Evolutionary conservation across 2,329 filamentous ascomycete species (phyloP).

Genomic region (Elsinoe ampelina): DNA sequence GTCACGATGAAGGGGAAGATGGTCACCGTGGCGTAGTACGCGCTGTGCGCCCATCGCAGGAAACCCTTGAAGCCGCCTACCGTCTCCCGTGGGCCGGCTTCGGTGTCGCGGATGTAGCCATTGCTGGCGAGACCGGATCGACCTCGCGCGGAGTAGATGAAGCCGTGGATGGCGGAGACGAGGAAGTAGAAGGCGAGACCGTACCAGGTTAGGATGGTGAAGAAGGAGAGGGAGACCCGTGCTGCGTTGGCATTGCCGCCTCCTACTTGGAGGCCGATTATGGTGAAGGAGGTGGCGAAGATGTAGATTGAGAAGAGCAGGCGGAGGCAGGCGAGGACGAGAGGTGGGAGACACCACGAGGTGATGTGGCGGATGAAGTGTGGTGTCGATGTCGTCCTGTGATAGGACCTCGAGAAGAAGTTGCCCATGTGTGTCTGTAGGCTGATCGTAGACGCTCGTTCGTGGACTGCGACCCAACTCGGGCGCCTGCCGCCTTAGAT

Average conservation of each 20-base stretch:
- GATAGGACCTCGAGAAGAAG: slow-evolving; percentile 15
- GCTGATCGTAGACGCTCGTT: background rate
- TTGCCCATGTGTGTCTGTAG: background rate
- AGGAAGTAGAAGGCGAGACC: slow-evolving; percentile 71
- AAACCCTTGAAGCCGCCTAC: slow-evolving; percentile 15
- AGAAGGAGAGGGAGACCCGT: slow-evolving; percentile 62
- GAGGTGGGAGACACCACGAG: slow-evolving; percentile 68
- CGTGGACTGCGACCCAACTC: background rate
- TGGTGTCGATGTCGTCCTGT: slow-evolving; percentile 13
- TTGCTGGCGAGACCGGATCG: slow-evolving; percentile 30
- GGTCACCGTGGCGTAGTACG: slow-evolving; percentile 35
- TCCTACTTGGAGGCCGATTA: slow-evolving; percentile 56
- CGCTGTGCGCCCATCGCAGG: slow-evolving; percentile 31
- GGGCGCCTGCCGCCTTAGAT: too few relatives aligned
- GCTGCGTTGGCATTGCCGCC: slow-evolving; percentile 41
- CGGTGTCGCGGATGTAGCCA: slow-evolving; percentile 19
- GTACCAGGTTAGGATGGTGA: slow-evolving; percentile 77
- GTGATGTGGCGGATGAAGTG: slow-evolving; percentile 54
- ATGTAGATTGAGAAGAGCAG: slow-evolving; percentile 51
- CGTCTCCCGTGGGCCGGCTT: background rate
- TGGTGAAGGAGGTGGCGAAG: slow-evolving; percentile 59
- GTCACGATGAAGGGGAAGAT: slow-evolving; percentile 37
- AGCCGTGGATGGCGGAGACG: slow-evolving; percentile 58
- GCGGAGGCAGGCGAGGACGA: slow-evolving; percentile 50
- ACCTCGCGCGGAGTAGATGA: slow-evolving; percentile 47